Evolutionary conservation across 2,329 filamentous ascomycete species (phyloP).

Genomic region (Cladosporium sp.): DNA sequence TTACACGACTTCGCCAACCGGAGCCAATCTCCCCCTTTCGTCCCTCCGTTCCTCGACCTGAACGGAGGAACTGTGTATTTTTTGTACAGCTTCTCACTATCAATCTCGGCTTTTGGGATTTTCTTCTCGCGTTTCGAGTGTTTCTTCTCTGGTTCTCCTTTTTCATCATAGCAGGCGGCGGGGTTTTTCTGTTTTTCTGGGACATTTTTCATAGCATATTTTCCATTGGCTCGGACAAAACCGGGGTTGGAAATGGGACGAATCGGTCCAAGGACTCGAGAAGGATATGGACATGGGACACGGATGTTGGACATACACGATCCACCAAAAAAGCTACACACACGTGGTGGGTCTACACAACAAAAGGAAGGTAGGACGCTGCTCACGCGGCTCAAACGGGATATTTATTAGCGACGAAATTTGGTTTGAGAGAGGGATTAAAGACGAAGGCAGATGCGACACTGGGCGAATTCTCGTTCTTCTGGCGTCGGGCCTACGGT

Average conservation of each 20-base stretch:
- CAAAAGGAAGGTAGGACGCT: background rate
- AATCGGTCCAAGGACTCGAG: background rate
- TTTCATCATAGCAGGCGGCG: constrained; percentile 16
- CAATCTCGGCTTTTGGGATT: background rate
- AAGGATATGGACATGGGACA: background rate
- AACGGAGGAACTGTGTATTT: background rate
- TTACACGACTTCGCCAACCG: background rate
- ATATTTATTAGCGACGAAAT: background rate
- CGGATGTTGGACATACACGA: background rate
- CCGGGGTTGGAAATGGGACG: background rate
- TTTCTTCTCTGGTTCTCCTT: background rate
- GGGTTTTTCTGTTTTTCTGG: background rate
- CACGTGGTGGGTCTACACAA: background rate
- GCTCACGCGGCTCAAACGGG: constrained; percentile 7
- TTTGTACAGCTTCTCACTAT: background rate
- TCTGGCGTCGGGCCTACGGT: background rate
- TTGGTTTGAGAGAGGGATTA: background rate
- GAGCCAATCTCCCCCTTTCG: background rate
- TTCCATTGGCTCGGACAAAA: background rate
- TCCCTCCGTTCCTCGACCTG: background rate
- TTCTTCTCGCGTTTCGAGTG: background rate
- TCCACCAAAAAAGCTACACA: background rate
- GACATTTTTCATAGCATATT: background rate
- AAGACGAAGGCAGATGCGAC: constrained; percentile 3
- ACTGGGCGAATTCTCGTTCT: background rate